phyloP scores from a whole-genome alignment of 1,284 basidiomycete genomes.

The Coniferiporia weirii region DNA sequence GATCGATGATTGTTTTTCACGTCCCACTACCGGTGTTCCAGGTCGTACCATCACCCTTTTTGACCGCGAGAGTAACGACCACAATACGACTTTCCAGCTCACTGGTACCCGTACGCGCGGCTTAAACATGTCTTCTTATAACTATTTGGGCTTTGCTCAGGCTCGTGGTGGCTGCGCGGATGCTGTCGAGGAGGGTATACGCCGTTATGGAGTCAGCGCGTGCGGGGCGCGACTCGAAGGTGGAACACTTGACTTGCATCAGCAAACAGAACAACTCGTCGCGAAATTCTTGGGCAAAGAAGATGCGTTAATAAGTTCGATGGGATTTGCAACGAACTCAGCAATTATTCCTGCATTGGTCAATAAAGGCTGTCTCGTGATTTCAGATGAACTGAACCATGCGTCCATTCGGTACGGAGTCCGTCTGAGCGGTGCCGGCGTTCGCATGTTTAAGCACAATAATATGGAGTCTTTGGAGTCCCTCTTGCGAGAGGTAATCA shows the following conservation, averaged over 20 bases:
- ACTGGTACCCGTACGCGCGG: slow-evolving; percentile 83
- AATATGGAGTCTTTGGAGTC: slow-evolving; percentile 83
- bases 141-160: slow-evolving; percentile 98
- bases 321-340: slow-evolving; percentile 98
- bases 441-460: slow-evolving; percentile 97
- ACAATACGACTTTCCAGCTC: slow-evolving; percentile 74
- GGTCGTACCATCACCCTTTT: slow-evolving; percentile 88
- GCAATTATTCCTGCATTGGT: slow-evolving; percentile 92
- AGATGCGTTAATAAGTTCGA: slow-evolving; percentile 85
- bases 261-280: slow-evolving; percentile 80
- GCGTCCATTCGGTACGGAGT: slow-evolving; percentile 94
- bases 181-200: slow-evolving; percentile 79
- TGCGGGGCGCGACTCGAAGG: slow-evolving; percentile 80
- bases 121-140: slow-evolving; percentile 97
- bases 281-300: slow-evolving; percentile 89
- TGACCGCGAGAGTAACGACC: slow-evolving; percentile 82
- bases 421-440: slow-evolving; percentile 82
- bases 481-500: slow-evolving; percentile 87
- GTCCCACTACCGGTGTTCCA: slow-evolving; percentile 92
- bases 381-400: slow-evolving; percentile 97
- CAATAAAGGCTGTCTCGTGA: slow-evolving; percentile 88
- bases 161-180: slow-evolving; percentile 91
- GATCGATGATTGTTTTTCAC: slow-evolving; percentile 94
- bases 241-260: slow-evolving; percentile 82
- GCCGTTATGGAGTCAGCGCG: slow-evolving; percentile 74